Conservation (phyloP, 1,284 basidiomycete genomes). For the Kalmanozyma brasiliensis region DNA sequence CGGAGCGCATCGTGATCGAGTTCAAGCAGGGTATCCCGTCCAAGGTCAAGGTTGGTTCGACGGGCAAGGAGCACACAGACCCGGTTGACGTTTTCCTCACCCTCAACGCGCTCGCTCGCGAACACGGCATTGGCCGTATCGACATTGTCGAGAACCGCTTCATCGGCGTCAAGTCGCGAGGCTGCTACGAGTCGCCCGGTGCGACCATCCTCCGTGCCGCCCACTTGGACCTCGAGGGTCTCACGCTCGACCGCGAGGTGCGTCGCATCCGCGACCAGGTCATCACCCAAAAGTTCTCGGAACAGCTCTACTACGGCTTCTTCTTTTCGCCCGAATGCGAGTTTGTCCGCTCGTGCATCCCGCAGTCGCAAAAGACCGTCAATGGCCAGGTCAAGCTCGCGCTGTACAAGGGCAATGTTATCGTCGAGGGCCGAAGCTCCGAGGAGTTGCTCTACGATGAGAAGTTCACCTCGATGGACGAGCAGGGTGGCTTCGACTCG, state of each 20-base stretch:
- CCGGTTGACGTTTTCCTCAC: conserved; percentile 93
- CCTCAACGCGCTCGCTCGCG: conserved; percentile 90
- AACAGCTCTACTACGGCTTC: conserved; percentile 91
- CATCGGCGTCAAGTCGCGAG: conserved; percentile 98
- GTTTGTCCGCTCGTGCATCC: conserved; percentile 78
- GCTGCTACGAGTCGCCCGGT: conserved; percentile 97
- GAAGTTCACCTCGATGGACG: conserved; percentile 98
- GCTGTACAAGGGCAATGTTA: conserved; percentile 95
- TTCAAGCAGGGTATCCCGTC: conserved; percentile 82
- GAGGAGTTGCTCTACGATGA: conserved; percentile 92
- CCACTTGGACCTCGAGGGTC: conserved; percentile 95
- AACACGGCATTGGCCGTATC: conserved; percentile 94
- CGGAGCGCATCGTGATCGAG: conserved; percentile 76
- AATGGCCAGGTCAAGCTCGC: conserved; percentile 91
- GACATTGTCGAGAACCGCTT: conserved; percentile 99
- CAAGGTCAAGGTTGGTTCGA: conserved; percentile 54
- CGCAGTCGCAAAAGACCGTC: conserved; percentile 92
- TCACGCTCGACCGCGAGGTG: conserved; percentile 97
- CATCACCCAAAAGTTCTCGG: conserved; percentile 86
- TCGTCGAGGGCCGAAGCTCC: conserved; percentile 90
- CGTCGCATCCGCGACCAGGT: conserved; percentile 94
- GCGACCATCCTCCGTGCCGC: conserved; percentile 95
- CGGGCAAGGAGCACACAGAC: conserved; percentile 74
- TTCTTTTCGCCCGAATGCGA: conserved; percentile 98
- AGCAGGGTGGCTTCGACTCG: conserved; percentile 90